Evolutionary conservation across 805 yeast species (phyloP).

Genomic region (Spathaspora girioi): DNA sequence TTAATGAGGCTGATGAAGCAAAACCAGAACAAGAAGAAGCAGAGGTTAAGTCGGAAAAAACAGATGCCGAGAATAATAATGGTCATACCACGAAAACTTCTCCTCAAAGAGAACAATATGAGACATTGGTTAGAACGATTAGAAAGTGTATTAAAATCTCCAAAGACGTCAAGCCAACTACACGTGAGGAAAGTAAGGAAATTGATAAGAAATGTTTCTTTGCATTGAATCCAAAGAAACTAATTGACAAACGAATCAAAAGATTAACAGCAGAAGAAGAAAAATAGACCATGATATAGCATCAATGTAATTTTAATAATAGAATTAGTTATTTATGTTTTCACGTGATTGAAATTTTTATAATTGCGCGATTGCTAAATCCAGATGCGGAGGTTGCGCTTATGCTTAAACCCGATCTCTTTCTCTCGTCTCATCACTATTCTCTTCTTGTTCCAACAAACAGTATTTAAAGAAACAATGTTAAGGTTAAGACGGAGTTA

Average conservation of each 20-base stretch:
- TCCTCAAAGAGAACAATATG: slow-evolving; percentile 29
- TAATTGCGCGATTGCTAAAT: background rate
- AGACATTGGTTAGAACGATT: slow-evolving; percentile 43
- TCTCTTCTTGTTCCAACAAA: background rate
- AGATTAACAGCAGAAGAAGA: slow-evolving; percentile 11
- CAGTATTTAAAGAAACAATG: background rate
- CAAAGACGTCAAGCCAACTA: slow-evolving; percentile 39
- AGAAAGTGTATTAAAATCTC: slow-evolving; percentile 47
- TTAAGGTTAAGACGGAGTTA: slow-evolving; percentile 3
- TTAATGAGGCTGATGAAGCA: slow-evolving; percentile 8
- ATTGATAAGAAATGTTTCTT: slow-evolving; percentile 65
- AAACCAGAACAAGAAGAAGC: slow-evolving; percentile 8
- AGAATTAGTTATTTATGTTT: too few relatives aligned
- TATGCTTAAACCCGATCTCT: background rate
- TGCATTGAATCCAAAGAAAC: slow-evolving; percentile 54
- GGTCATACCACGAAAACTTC: slow-evolving; percentile 15
- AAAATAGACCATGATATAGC: background rate
- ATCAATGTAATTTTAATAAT: background rate
- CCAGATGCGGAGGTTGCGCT: background rate
- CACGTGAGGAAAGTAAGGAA: slow-evolving; percentile 57
- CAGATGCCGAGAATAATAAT: slow-evolving; percentile 28
- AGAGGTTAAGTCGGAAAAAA: slow-evolving; percentile 1
- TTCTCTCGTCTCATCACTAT: background rate
- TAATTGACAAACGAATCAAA: slow-evolving; percentile 43
- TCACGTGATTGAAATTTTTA: background rate